Base-by-base conservation (phyloP, 805 yeast genomes). In the Pichia deserticola region DNA sequence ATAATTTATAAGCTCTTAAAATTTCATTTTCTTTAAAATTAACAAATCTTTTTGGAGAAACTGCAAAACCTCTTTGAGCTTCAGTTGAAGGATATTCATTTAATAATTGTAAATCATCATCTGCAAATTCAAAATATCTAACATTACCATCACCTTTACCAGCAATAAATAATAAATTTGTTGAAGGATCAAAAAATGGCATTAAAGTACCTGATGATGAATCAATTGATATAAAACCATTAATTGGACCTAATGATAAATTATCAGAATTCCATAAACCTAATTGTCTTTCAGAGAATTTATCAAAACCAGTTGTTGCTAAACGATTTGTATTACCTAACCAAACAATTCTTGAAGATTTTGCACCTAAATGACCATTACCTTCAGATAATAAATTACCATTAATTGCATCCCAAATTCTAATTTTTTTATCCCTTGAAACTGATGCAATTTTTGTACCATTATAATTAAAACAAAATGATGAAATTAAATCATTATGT, bases 131-230 rank as follows among this genome's bases (percentile, higher is more conserved):
- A 63, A 73, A 93, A 70, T 92, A 92, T 62, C 97, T 86, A 60
- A 93, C 88, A 66, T 92, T 93, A 60, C 98, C 98, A 67, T 93
- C 99, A 66, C 97, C 97, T 68, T 93, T 92, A 58, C 99, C 99
- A 34, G 96, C 98, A 53, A 93, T 72, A 62, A 85, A 93, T 52
- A 93, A 74, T 51, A 90, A 79, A 49, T 82, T 79, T 42, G 86
- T 89, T 36, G 86, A 77, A 30, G 80, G 86, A 64, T 93, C 99
- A 63, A 71, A 93, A 60, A 86, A 79, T 32, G 99, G 99, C 78
- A 93, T 86, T 66, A 90, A 72, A 40, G 93, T 86, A 59, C 99
- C 99, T 3, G 97, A 86, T 5, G 95, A 84, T 28, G 95, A 79
- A 64, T 95, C 99, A 44, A 93, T 77, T 39, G 83, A 79, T 61